phyloP scores from a whole-genome alignment of 345 rosid genomes.

The Litchi chinensis region DNA sequence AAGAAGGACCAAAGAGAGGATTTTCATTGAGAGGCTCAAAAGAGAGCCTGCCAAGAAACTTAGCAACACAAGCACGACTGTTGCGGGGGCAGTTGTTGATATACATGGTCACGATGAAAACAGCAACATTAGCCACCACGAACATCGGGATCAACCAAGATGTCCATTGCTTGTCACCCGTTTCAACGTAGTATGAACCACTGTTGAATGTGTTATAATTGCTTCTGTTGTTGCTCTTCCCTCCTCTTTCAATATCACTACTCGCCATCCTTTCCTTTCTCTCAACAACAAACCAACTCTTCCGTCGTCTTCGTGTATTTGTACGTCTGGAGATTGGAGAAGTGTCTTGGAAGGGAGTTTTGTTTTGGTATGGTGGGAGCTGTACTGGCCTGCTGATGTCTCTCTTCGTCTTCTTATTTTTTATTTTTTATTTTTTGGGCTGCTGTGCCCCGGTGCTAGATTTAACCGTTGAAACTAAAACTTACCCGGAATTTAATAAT shows the following conservation, averaged over 20 bases:
- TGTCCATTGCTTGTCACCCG: slow-evolving; percentile 66
- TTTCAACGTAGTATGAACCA: slow-evolving; percentile 38
- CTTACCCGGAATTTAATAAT: too few species aligned
- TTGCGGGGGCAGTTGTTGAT: slow-evolving; percentile 86
- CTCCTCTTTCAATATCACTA: slow-evolving; percentile 70
- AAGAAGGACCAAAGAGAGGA: slow-evolving; percentile 95
- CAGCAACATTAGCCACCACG: slow-evolving; percentile 71
- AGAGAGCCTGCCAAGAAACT: slow-evolving; percentile 74
- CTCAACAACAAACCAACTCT: slow-evolving; percentile 16
- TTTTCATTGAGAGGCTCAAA: slow-evolving; percentile 88
- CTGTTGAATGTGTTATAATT: slow-evolving; percentile 21
- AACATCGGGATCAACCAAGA: slow-evolving; percentile 88
- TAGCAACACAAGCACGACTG: slow-evolving; percentile 63
- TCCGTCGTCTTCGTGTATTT: not conserved
- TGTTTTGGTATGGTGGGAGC: not conserved
- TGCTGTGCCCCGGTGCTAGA: not conserved
- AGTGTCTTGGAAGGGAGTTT: slow-evolving; percentile 34
- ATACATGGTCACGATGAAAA: slow-evolving; percentile 74
- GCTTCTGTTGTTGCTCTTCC: slow-evolving; percentile 26
- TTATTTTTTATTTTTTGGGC: not conserved
- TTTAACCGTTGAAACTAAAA: slow-evolving; percentile 24
- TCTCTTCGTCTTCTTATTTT: not conserved
- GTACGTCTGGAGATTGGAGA: slow-evolving; percentile 21
- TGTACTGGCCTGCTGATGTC: not conserved
- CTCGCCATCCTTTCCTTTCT: slow-evolving; percentile 46